Evolutionary conservation across 2,329 filamentous ascomycete genomes (phyloP), one percentile per base, ranked within the genome.

Genomic region (Davidsoniella eucalypti): DNA sequence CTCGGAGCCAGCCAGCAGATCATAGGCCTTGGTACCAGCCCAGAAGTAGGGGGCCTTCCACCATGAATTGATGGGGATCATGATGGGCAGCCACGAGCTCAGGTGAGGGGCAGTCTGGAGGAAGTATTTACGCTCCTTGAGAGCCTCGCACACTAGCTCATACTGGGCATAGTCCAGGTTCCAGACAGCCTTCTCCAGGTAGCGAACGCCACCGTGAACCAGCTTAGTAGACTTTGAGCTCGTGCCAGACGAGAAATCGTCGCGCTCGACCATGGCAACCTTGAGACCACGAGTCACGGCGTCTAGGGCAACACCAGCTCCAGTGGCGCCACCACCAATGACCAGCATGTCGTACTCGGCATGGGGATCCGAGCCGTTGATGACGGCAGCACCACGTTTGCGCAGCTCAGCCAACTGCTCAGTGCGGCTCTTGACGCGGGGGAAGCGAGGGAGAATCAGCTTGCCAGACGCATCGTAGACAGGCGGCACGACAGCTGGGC

Each of bases 1-100:
- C 64, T 93, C 86, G 39, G 81, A 82, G 12, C 86, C 86, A 58
- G 87, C 87, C 56, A 93, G 72, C 58, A 87, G 77, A 65, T 93
- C 87, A 65, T 93, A 94, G 57, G 78, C 76, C 64, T 93, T 93
- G 54, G 80, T 84, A 47, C 82, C 82, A 38, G 72, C 75, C 81
- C 81, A 85, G 63, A 82, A 85, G 65, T 86, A 85, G 5, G 82
- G 81, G 18, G 76, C 80, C 63, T 85, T 81, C 78, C 80, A 85
- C 81, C 80, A 85, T 60, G 78, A 79, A 62, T 83, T 75, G 52
- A 86, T 67, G 4, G 82, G 82, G 55, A 85, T 69, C 81, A 85
- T 85, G 58, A 86, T 85, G 21, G 82, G 81, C 18, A 86, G 69
- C 79, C 81, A 84, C 62, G 69, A 73, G 54, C 79, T 83, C 50